Base-by-base conservation (phyloP, 164 flowering plant species). In the Euptelea pleiosperma region DNA sequence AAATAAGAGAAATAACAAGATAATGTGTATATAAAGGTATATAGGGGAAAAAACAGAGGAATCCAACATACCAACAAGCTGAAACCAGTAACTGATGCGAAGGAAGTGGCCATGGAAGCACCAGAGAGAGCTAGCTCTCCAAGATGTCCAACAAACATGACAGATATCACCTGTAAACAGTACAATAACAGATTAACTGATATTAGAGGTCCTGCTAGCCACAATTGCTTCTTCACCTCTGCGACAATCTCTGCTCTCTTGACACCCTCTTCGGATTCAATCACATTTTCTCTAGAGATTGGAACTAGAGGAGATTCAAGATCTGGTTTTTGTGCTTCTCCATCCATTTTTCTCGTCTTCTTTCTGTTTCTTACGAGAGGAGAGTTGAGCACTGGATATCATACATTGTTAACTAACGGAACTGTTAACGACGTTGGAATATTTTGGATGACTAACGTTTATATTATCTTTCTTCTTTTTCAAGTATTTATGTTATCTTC, bases 101-200 rank as follows among this genome's bases (percentile, higher is more conserved):
- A 58, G 35, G 69, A 65, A 58, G 58, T 65, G 16, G 58, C 69
- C 57, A 65, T 36, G 28, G 69, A 58, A 65, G 63, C 69, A 51
- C 69, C 41, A 6, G 69, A 65, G 26, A 65, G 69, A 35, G 58
- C 45, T 3, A 65, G 30, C 52, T 65, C 58, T 42, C 69, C 69
- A 14, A 65, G 55, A 65, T 65, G 74, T 24, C 74, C 74, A 10
- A 66, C 70, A 39, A 70, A 66, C 70, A 66, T 70, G 37, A 70
- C 3, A 0, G 74, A 66, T 14, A 66, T 57, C 0, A 62, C 28
- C 36, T 70, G 67, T 4, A 70, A 10, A 28, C 48, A 57, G n/a
- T 28, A 61, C 29, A 56, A 64, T 28, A 67, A 58, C 4, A 70
- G 11, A 44, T 39, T 66, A 9, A 66, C 67, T 1, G 47, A 59